Conservation (phyloP, 148 eudicot species). For the Pouteria glomerata region DNA sequence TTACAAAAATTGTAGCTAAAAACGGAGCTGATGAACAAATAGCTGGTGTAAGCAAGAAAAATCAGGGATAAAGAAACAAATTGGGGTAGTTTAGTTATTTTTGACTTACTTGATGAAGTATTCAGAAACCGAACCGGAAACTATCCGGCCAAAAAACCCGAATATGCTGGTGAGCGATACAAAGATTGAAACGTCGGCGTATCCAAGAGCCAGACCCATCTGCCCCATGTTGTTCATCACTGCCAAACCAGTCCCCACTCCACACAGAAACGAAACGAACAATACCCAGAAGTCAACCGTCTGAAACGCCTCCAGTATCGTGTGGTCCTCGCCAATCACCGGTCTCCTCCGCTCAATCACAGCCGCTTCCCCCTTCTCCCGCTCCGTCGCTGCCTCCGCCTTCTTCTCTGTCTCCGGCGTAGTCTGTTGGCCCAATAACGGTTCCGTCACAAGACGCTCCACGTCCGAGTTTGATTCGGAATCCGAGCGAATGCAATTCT, state of each 20-base stretch:
- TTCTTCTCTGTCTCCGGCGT: slow-evolving; percentile 11
- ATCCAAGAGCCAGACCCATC: slow-evolving; percentile 90
- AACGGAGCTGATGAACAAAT: too few species aligned
- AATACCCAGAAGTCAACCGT: slow-evolving; percentile 86
- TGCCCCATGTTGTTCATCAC: slow-evolving; percentile 97
- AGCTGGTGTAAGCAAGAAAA: too few species aligned
- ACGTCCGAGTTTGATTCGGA: slow-evolving; percentile 23
- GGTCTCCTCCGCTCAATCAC: slow-evolving; percentile 34
- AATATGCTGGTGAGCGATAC: slow-evolving; percentile 82
- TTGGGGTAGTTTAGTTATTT: neutral
- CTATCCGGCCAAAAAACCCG: slow-evolving; percentile 89
- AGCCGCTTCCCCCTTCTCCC: slow-evolving; percentile 11
- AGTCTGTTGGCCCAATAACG: slow-evolving; percentile 33
- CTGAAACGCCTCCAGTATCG: slow-evolving; percentile 57
- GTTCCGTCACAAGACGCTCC: slow-evolving; percentile 35
- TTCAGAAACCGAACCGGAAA: slow-evolving; percentile 80
- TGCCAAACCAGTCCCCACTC: slow-evolving; percentile 88
- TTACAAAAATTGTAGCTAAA: too few species aligned
- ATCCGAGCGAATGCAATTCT: neutral
- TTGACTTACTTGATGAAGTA: slow-evolving; percentile 78
- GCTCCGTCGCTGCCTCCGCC: slow-evolving; percentile 9
- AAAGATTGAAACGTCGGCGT: slow-evolving; percentile 74
- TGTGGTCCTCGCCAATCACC: slow-evolving; percentile 85
- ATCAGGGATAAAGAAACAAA: neutral
- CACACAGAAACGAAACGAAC: slow-evolving; percentile 78